Evolutionary conservation across 768 basidiomycete species (phyloP).

Genomic region (Termitomyces sp.): DNA sequence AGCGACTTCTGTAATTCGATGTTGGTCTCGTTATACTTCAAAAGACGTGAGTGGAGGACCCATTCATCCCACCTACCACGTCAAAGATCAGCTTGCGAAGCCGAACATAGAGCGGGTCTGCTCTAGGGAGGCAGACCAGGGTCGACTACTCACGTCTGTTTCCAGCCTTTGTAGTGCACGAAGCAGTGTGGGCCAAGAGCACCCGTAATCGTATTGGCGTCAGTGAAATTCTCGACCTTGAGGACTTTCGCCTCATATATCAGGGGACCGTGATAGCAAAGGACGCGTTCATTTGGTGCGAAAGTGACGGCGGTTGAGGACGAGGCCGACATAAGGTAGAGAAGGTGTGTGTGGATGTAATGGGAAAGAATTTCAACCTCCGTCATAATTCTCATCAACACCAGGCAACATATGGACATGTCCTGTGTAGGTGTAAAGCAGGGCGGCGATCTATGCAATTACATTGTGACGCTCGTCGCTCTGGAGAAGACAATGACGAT

Average conservation of each 20-base stretch:
- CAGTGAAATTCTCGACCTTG: slow-evolving; percentile 56
- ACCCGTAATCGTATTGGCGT: slow-evolving; percentile 53
- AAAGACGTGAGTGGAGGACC: slow-evolving; percentile 76
- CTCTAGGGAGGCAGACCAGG: neutral
- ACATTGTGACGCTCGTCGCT: slow-evolving; percentile 8
- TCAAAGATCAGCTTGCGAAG: slow-evolving; percentile 3
- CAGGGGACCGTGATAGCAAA: slow-evolving; percentile 94
- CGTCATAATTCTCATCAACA: slow-evolving; percentile 4
- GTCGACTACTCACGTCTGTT: slow-evolving; percentile 69
- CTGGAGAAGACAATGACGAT: neutral
- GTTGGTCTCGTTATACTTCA: slow-evolving; percentile 83
- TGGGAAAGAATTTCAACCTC: slow-evolving; percentile 8
- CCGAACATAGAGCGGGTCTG: neutral
- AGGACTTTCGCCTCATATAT: slow-evolving; percentile 97
- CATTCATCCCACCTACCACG: slow-evolving; percentile 89
- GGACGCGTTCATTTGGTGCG: slow-evolving; percentile 66
- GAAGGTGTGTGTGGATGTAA: neutral
- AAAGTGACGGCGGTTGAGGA: slow-evolving; percentile 33
- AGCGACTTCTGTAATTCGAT: slow-evolving; percentile 73
- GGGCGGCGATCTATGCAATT: neutral
- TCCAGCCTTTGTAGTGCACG: slow-evolving; percentile 99
- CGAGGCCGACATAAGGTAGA: slow-evolving; percentile 18
- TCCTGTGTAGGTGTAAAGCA: neutral
- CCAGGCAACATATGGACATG: neutral
- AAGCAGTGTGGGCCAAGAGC: slow-evolving; percentile 78